phyloP scores from a whole-genome alignment of 2,329 filamentous ascomycete species.

The Clathrospora elynae region DNA sequence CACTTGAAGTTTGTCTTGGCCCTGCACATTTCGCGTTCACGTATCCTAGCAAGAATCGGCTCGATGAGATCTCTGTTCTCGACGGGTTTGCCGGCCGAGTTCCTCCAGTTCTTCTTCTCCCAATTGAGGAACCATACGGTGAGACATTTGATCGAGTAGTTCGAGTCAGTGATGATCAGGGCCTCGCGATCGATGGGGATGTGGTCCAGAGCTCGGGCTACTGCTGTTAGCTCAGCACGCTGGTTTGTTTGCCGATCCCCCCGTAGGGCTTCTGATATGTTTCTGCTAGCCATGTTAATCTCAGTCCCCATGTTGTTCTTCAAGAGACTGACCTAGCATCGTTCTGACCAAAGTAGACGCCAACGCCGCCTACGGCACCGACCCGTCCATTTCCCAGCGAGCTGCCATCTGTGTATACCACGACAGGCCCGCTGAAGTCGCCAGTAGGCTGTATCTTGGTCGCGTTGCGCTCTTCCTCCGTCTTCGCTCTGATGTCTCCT shows the following conservation, averaged over 20 bases:
- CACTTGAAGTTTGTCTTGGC: slow-evolving; percentile 75
- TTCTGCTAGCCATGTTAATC: slow-evolving; percentile 52
- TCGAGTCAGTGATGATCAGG: slow-evolving; percentile 84
- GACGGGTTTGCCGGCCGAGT: slow-evolving; percentile 70
- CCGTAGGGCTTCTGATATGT: slow-evolving; percentile 75
- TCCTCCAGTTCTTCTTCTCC: slow-evolving; percentile 78
- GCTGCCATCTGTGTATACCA: slow-evolving; percentile 69
- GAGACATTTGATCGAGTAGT: slow-evolving; percentile 87
- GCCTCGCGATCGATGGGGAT: slow-evolving; percentile 70
- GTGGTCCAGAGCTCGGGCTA: slow-evolving; percentile 80
- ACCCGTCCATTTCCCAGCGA: slow-evolving; percentile 62
- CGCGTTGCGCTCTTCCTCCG: slow-evolving; percentile 52
- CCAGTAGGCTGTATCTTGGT: slow-evolving; percentile 55
- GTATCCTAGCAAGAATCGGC: slow-evolving; percentile 71
- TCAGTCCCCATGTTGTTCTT: not conserved
- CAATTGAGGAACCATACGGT: slow-evolving; percentile 82
- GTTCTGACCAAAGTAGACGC: slow-evolving; percentile 67
- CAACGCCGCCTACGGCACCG: slow-evolving; percentile 64
- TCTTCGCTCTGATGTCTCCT: slow-evolving; percentile 62
- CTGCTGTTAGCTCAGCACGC: slow-evolving; percentile 89
- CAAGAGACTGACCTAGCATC: slow-evolving; percentile 57
- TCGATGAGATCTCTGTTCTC: slow-evolving; percentile 87
- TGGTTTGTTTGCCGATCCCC: slow-evolving; percentile 88
- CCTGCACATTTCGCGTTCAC: slow-evolving; percentile 62
- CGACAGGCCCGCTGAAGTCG: slow-evolving; percentile 56